Base-by-base conservation (phyloP, 495 filamentous ascomycete species). In the Geopyxis carbonaria region DNA sequence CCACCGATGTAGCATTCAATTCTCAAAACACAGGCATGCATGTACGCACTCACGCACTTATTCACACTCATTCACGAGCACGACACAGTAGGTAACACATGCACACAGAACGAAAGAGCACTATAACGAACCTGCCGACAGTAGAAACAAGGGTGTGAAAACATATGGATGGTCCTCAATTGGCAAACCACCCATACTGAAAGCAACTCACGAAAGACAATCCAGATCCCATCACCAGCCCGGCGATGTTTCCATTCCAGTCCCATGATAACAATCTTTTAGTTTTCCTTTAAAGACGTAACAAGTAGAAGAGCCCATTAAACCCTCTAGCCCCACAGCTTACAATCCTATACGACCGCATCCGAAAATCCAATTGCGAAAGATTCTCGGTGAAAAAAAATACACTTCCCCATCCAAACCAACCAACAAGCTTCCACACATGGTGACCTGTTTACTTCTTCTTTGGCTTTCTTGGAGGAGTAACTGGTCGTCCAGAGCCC, bases 401-500 rank as follows among this genome's bases (percentile, higher is more conserved):
- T 36, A 36, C 18, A 36, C 13, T 33, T 36, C 33, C 10, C 33
- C 33, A 36, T 36, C 24, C 18, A 9, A 36, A 18, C 19, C 33
- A 5, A 16, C 33, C 33, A n/a, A n/a, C 19, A 36, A 22, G 7
- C 19, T 22, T 36, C 18, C 24, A 36, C 8, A 11, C 31, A 16
- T 33, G 13, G 31, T 6, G 31, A 36, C 47, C 68, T 65, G 57
- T 64, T 75, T 73, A 84, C 64, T 78, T 76, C 68, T 83, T 82
- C 67, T 80, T 78, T 66, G 80, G 75, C 63, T 80, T 87, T 74
- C 81, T 78, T 65, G 79, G 82, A 73, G 80, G 77, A 75, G 80
- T 89, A 65, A 80, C 69, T 64, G 79, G 72, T 65, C 76, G 76
- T 73, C 76, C 73, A 65, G 76, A 72, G 67, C 80, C 80, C 67